A percentile compares a stretch with the other conserved stretches of the same genome.
Conservation (phyloP, 371 early-diverging fungal species). For the Rhizomucor pusillus region DNA sequence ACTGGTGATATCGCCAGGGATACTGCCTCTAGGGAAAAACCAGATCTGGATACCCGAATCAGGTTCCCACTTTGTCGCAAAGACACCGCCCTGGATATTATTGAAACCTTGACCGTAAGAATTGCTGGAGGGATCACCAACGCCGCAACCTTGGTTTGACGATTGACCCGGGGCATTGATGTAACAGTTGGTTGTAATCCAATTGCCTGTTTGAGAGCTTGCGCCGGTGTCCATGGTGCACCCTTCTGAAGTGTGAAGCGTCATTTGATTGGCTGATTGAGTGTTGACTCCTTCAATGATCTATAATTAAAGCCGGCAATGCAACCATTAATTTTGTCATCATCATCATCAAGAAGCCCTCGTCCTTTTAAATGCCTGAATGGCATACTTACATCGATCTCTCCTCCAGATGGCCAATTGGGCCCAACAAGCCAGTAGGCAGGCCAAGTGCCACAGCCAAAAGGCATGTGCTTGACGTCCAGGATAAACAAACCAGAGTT, state of each 20-base stretch:
- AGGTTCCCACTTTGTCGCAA: conserved; percentile 22
- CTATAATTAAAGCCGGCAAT: not conserved
- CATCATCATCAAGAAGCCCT: no score
- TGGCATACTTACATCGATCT: conserved; percentile 28
- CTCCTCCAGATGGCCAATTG: conserved; percentile 33
- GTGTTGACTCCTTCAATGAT: conserved; percentile 36
- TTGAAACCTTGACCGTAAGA: conserved; percentile 31
- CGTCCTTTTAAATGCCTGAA: not conserved
- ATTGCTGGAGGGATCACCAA: conserved; percentile 1
- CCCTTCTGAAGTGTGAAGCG: conserved; percentile 15
- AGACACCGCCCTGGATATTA: conserved; percentile 31
- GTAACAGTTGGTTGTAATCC: conserved; percentile 4
- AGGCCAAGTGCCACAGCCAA: conserved; percentile 37
- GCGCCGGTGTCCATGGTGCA: conserved; percentile 11
- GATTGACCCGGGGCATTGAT: not conserved
- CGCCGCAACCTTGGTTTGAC: conserved; percentile 23
- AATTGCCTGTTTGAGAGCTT: conserved; percentile 3
- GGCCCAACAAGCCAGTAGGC: conserved; percentile 34
- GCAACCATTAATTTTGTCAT: no score
- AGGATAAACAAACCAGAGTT: conserved; percentile 32
- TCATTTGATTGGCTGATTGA: conserved; percentile 16
- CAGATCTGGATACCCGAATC: conserved; percentile 30
- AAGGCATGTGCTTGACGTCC: conserved; percentile 34
- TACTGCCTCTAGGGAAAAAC: conserved; percentile 24
- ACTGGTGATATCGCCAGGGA: conserved; percentile 28